Evolutionary conservation across 305 asterid species (phyloP).

Genomic region (Monarda citriodora): DNA sequence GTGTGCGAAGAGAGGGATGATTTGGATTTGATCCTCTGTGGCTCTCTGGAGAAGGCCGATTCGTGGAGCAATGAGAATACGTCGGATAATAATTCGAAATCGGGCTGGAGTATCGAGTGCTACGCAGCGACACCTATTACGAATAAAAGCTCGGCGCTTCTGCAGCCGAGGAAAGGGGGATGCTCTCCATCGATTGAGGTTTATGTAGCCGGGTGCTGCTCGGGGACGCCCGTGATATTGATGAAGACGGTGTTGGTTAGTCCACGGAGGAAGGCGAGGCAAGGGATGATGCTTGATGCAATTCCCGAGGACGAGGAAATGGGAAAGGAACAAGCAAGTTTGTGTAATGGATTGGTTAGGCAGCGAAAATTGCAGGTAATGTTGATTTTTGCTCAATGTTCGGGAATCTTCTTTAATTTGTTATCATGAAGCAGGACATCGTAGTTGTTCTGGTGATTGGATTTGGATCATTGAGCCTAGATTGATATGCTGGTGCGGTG

Average conservation of each 20-base stretch:
- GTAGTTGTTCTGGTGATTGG: background rate
- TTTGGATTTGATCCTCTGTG: conserved; percentile 63
- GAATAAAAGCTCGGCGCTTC: conserved; percentile 46
- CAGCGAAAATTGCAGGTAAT: conserved; percentile 66
- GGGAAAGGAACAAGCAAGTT: conserved; percentile 46
- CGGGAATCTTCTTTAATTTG: background rate
- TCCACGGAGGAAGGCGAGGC: conserved; percentile 75
- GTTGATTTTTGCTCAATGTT: conserved; percentile 3
- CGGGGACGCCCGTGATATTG: conserved; percentile 76
- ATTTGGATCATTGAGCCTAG: background rate
- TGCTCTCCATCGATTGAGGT: conserved; percentile 77
- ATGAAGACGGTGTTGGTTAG: conserved; percentile 69
- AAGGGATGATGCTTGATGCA: conserved; percentile 63
- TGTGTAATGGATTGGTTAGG: conserved; percentile 46
- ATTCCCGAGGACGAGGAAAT: conserved; percentile 84
- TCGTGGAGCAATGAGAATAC: conserved; percentile 49
- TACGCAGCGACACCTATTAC: conserved; percentile 45
- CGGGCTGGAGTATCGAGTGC: conserved; percentile 89
- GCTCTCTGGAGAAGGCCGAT: conserved; percentile 70
- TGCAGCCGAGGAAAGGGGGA: conserved; percentile 49
- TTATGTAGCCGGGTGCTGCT: conserved; percentile 86
- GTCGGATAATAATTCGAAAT: conserved; percentile 37
- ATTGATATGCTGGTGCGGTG: background rate
- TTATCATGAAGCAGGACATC: background rate
- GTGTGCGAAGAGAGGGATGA: conserved; percentile 57